A percentile compares a stretch with the other conserved stretches of the same genome.
phyloP scores from a whole-genome alignment of 2,329 filamentous ascomycete genomes.

The Diaporthe capsici region DNA sequence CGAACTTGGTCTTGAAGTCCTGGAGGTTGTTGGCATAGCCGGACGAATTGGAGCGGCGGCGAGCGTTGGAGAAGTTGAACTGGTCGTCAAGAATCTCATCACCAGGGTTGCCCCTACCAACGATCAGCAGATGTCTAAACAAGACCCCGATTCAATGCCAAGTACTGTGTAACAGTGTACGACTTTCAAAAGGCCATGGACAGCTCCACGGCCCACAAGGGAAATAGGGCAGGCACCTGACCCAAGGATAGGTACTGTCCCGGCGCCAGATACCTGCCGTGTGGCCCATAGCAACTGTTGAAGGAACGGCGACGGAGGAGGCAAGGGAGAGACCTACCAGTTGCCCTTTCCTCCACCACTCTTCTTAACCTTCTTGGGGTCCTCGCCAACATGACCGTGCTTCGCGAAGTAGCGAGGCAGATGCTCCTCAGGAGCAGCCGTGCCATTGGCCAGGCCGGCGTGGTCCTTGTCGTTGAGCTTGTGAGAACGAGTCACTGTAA shows the following conservation, averaged over 20 bases:
- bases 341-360: slow-evolving; percentile 93
- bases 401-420: slow-evolving; percentile 96
- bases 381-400: slow-evolving; percentile 81
- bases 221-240: background rate
- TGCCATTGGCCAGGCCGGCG: slow-evolving; percentile 82
- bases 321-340: slow-evolving; percentile 74
- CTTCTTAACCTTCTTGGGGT: slow-evolving; percentile 97
- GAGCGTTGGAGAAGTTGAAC: slow-evolving; percentile 87
- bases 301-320: background rate
- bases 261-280: slow-evolving; percentile 1
- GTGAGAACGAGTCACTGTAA: slow-evolving; percentile 94
- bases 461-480: slow-evolving; percentile 96
- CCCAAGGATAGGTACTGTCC: background rate
- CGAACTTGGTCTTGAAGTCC: slow-evolving; percentile 97
- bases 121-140: slow-evolving; percentile 34
- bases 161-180: background rate
- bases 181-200: background rate
- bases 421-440: slow-evolving; percentile 76
- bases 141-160: background rate
- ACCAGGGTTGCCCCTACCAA: slow-evolving; percentile 81
- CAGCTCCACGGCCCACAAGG: background rate
- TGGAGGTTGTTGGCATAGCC: slow-evolving; percentile 77
- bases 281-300: background rate
- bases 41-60: slow-evolving; percentile 94
- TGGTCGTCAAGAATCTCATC: slow-evolving; percentile 87